Evolutionary conservation across 164 flowering plant species (phyloP), one percentile per base, ranked within the genome.

Genomic region (Magnolia sinica): DNA sequence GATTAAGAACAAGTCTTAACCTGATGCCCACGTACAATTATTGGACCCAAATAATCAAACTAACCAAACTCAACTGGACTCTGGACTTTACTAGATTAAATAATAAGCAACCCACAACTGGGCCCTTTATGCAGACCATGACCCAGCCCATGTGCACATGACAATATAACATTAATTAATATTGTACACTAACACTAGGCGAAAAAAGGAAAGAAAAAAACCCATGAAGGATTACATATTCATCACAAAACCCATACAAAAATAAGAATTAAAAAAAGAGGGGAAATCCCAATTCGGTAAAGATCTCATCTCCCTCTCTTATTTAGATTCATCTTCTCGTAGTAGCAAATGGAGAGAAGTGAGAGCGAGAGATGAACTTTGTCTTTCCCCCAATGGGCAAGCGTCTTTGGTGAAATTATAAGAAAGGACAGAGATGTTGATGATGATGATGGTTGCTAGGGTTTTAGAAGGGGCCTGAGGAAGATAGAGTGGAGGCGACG

Each of bases 351-450:
- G 0, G 96, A 92, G 64, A 95, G 89, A 4, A 95, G 86, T 20
- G 95, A 92, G 20, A 95, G 85, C 1, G 96, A 93, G 31, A 95
- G 88, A 76, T 93, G 86, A 50, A 95, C 90, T 88, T 92, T 98
- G 77, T 95, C 98, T 74, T 89, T 95, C 19, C 97, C 98, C 96
- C 91, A 91, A 49, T 88, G 85, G 2, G 86, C 74, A 51, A 51
- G 71, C 14, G 66, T 50, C 64, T 75, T 75, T 2, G 72, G n/a
- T 5, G 72, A 68, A 18, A 79, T 4, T 73, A 65, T 1, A 11
- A 77, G 70, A 18, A 76, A 29, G 13, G 82, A n/a, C 8, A 79
- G 5, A 58, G 81, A 51, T 0, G 86, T 50, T 1, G 87, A 59
- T 0, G 84, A 19, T 7, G 85, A 52, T 0, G 83, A 58, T 0